phyloP scores from a whole-genome alignment of 805 yeast genomes.

The Danielozyma ontarioensis region DNA sequence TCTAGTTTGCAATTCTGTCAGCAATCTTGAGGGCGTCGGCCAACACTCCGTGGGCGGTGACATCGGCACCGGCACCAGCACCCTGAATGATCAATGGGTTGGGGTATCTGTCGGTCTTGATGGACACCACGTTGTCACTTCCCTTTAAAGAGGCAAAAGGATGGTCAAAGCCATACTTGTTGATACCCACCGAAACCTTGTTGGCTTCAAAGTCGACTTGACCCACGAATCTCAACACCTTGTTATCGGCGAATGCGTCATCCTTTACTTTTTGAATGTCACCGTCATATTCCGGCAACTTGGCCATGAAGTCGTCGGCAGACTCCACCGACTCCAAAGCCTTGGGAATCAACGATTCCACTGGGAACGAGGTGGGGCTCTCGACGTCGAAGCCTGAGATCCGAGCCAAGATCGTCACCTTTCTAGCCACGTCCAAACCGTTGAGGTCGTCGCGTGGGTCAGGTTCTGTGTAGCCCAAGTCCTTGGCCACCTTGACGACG shows the following conservation, averaged over 20 bases:
- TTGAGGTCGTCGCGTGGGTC: slow-evolving; percentile 99
- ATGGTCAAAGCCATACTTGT: slow-evolving; percentile 80
- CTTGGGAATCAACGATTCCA: slow-evolving; percentile 87
- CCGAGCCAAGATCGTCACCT: slow-evolving; percentile 93
- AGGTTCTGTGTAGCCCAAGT: slow-evolving; percentile 95
- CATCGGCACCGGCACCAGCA: slow-evolving; percentile 87
- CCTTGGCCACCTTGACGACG: slow-evolving; percentile 81
- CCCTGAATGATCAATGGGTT: slow-evolving; percentile 96
- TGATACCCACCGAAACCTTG: slow-evolving; percentile 79
- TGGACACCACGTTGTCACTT: slow-evolving; percentile 90
- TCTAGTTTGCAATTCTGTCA: slow-evolving; percentile 63
- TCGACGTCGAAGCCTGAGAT: slow-evolving; percentile 80
- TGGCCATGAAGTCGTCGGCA: slow-evolving; percentile 73
- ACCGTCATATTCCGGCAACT: slow-evolving; percentile 76
- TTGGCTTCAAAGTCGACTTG: slow-evolving; percentile 72
- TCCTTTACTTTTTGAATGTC: slow-evolving; percentile 74
- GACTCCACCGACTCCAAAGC: slow-evolving; percentile 69
- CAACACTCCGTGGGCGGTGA: slow-evolving; percentile 77
- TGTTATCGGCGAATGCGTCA: slow-evolving; percentile 74
- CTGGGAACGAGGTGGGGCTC: slow-evolving; percentile 90
- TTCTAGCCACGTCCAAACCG: slow-evolving; percentile 98
- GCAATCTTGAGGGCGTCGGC: slow-evolving; percentile 92
- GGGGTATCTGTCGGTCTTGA: slow-evolving; percentile 85
- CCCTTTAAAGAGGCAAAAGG: slow-evolving; percentile 96
- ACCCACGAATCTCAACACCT: slow-evolving; percentile 93